Evolutionary conservation across 176 grass and related monocot genomes (phyloP).

Genomic region (Bolboschoenus planiculmis): DNA sequence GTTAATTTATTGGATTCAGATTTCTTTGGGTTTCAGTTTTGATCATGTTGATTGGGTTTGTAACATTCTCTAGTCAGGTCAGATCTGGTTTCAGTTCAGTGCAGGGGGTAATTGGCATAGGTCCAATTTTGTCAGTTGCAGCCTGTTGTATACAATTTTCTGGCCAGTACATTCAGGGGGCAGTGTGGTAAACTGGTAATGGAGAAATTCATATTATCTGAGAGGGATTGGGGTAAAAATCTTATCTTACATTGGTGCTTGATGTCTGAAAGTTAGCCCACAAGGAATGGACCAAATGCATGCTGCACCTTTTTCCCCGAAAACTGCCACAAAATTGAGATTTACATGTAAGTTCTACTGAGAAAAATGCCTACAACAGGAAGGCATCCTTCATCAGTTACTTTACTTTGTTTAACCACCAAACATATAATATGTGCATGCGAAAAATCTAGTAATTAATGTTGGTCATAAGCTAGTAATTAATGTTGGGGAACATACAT

Average conservation of each 20-base stretch:
- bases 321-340: conserved; percentile 34
- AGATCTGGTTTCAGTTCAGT: neutral
- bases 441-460: neutral
- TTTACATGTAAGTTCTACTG: neutral
- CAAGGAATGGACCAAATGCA: conserved; percentile 73
- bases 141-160: neutral
- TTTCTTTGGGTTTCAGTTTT: neutral
- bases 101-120: neutral
- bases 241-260: conserved; percentile 62
- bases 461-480: neutral
- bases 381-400: conserved; percentile 8
- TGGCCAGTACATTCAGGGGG: neutral
- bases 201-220: neutral
- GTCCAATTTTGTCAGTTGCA: neutral
- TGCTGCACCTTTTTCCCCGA: conserved; percentile 49
- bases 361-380: conserved; percentile 5
- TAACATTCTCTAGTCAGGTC: neutral
- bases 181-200: neutral
- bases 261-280: conserved; percentile 91
- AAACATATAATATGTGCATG: too few species aligned
- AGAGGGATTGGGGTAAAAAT: neutral
- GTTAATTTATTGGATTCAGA: neutral
- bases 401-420: neutral
- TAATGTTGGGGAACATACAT: conserved; percentile 43
- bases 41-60: neutral